A percentile compares a stretch with the other conserved stretches of the same genome.
Conservation (phyloP, 2,329 filamentous ascomycete species). For the Neonectria ditissima region DNA sequence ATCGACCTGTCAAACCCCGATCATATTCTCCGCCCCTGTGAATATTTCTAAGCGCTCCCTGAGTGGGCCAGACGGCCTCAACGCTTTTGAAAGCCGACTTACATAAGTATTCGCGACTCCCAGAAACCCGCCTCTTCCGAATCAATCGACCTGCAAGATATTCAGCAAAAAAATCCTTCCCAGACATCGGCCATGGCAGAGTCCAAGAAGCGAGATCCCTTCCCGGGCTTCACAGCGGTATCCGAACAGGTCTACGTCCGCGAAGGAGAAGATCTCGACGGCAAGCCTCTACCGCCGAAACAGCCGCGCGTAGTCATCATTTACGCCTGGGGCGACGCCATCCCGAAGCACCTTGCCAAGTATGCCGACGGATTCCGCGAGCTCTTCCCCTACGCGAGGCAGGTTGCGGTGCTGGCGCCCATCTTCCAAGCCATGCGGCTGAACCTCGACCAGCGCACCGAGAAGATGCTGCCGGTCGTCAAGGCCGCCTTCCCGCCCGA, state of each 20-base stretch:
- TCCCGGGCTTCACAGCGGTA: background rate
- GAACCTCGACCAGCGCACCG: slow-evolving; percentile 50
- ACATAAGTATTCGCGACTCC: background rate
- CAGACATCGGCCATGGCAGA: background rate
- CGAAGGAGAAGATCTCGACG: background rate
- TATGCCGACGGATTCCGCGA: background rate
- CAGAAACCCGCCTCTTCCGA: background rate
- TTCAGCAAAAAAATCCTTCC: background rate
- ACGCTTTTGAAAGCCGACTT: background rate
- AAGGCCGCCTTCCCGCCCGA: slow-evolving; percentile 49
- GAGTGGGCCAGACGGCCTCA: background rate
- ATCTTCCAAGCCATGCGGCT: background rate
- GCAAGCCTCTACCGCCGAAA: background rate
- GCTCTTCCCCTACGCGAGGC: background rate
- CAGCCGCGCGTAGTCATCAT: background rate
- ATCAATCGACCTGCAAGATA: background rate
- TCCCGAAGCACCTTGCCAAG: background rate
- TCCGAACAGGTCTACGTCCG: background rate
- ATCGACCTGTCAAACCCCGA: background rate
- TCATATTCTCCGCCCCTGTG: background rate
- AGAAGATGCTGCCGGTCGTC: slow-evolving; percentile 59
- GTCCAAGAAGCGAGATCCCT: background rate
- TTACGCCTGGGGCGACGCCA: background rate
- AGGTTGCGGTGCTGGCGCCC: background rate
- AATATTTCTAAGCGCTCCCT: background rate